Conservation (phyloP, 805 yeast genomes). For the Pichia cephalocereana region DNA sequence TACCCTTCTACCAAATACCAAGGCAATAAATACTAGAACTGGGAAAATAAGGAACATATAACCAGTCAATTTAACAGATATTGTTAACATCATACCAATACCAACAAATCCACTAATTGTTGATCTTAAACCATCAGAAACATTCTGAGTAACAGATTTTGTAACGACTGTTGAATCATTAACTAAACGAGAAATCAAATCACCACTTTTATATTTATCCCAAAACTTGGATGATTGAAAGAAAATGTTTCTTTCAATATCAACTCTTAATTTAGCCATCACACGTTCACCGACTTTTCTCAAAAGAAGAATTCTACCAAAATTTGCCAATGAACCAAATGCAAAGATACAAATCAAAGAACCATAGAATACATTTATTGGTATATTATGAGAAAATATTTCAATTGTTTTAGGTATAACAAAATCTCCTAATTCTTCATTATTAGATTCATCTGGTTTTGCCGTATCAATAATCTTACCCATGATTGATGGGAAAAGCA, state of each 20-base stretch:
- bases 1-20: slow-evolving; percentile 73
- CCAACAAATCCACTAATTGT: slow-evolving; percentile 79
- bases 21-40: slow-evolving; percentile 69
- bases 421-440: slow-evolving; percentile 6
- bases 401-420: slow-evolving; percentile 15
- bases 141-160: slow-evolving; percentile 75
- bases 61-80: slow-evolving; percentile 73
- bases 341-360: slow-evolving; percentile 55
- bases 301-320: slow-evolving; percentile 67
- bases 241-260: slow-evolving; percentile 66
- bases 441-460: slow-evolving; percentile 21
- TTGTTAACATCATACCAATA: slow-evolving; percentile 82
- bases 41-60: slow-evolving; percentile 78
- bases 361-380: slow-evolving; percentile 53
- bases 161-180: slow-evolving; percentile 86
- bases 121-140: slow-evolving; percentile 88
- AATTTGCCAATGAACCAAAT: slow-evolving; percentile 70
- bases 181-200: slow-evolving; percentile 77
- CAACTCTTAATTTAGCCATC: slow-evolving; percentile 74
- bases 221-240: slow-evolving; percentile 84
- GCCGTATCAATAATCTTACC: slow-evolving; percentile 81
- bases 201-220: slow-evolving; percentile 87
- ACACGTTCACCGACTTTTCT: slow-evolving; percentile 78
- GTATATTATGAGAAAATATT: slow-evolving; percentile 40
- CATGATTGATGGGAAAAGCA: slow-evolving; percentile 73